Conservation (phyloP, 2,329 filamentous ascomycete species). For the Cladophialophora bantiana region DNA sequence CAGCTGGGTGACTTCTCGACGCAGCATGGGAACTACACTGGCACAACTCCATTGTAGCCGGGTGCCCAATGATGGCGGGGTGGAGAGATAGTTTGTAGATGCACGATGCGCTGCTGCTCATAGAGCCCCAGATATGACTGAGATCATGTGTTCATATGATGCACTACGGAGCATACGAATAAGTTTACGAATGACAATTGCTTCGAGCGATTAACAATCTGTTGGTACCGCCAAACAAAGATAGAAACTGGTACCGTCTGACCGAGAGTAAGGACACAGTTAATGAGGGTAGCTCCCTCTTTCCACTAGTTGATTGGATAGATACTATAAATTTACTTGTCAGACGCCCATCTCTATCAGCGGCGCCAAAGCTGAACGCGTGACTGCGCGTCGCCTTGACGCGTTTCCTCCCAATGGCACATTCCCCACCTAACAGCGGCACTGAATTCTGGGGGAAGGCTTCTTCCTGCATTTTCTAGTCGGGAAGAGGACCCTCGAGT, state of each 20-base stretch:
- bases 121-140: too few relatives aligned
- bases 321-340: neutral
- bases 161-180: neutral
- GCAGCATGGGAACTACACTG: slow-evolving; percentile 31
- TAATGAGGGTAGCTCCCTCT: neutral
- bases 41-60: slow-evolving; percentile 22
- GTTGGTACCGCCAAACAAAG: neutral
- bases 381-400: slow-evolving; percentile 14
- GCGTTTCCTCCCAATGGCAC: neutral
- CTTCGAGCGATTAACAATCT: neutral
- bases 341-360: neutral
- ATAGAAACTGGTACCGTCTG: neutral
- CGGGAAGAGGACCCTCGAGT: neutral
- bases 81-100: neutral
- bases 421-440: neutral
- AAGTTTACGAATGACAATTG: too few relatives aligned
- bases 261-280: neutral
- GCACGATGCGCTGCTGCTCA: too few relatives aligned
- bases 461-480: neutral
- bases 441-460: too few relatives aligned
- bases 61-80: neutral
- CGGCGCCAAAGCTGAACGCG: neutral
- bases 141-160: neutral
- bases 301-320: neutral
- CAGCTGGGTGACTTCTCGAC: slow-evolving; percentile 33